Conservation (phyloP, 2,329 filamentous ascomycete genomes). For the Colletotrichum endophyticum region DNA sequence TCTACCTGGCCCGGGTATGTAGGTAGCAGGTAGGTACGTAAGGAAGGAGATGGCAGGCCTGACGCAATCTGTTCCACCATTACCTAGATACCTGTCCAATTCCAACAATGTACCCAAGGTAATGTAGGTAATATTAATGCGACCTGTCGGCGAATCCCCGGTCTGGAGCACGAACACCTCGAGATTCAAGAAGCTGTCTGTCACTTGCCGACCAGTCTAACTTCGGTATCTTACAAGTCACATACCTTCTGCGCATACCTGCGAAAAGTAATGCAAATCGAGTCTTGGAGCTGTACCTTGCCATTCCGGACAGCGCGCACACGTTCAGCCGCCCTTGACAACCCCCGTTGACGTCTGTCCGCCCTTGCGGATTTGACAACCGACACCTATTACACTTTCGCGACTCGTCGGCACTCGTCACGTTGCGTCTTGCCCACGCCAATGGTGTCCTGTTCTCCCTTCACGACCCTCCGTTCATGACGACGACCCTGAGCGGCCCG, state of each 20-base stretch:
- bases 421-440: background rate
- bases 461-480: constrained; percentile 12
- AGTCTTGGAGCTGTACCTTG: background rate
- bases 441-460: constrained; percentile 3
- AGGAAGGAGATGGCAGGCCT: background rate
- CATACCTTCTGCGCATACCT: background rate
- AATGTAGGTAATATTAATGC: background rate
- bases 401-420: background rate
- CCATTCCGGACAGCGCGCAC: background rate
- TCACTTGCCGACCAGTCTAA: background rate
- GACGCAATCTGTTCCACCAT: background rate
- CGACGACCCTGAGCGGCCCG: constrained; percentile 14
- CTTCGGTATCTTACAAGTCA: background rate
- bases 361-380: background rate
- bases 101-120: background rate
- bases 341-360: background rate
- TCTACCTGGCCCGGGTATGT: background rate
- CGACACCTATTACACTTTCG: background rate
- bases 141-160: background rate
- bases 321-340: constrained; percentile 2
- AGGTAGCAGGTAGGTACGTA: background rate
- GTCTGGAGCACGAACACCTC: background rate
- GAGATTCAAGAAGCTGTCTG: background rate
- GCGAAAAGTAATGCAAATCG: background rate
- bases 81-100: background rate